phyloP scores from a whole-genome alignment of 2,329 filamentous ascomycete species.

The Paramyrothecium sp. region DNA sequence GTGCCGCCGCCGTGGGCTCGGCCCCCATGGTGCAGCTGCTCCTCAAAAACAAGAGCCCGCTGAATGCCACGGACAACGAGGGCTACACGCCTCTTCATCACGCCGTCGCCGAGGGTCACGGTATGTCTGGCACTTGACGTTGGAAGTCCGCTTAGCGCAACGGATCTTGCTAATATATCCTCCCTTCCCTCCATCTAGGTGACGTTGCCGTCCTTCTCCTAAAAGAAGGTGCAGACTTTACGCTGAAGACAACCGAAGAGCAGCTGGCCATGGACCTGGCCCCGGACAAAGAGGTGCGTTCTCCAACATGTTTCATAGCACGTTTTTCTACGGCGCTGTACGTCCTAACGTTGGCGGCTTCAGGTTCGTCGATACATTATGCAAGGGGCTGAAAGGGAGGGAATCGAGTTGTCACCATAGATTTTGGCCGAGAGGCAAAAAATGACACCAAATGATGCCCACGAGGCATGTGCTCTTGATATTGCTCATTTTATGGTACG shows the following conservation, averaged over 20 bases:
- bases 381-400: constrained; percentile 78
- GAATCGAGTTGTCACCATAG: constrained; percentile 57
- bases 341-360: constrained; percentile 14
- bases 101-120: constrained; percentile 72
- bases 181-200: constrained; percentile 36
- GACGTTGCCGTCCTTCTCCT: constrained; percentile 82
- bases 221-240: constrained; percentile 79
- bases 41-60: constrained; percentile 72
- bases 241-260: constrained; percentile 73
- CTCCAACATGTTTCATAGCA: background rate
- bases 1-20: constrained; percentile 86
- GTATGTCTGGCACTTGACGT: constrained; percentile 31
- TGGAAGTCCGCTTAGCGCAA: background rate
- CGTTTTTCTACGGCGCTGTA: constrained; percentile 5
- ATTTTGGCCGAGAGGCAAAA: constrained; percentile 12
- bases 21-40: constrained; percentile 83
- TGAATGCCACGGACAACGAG: constrained; percentile 79
- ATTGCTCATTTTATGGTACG: constrained; percentile 66
- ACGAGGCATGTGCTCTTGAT: background rate
- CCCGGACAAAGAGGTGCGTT: constrained; percentile 76
- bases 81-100: constrained; percentile 92
- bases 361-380: constrained; percentile 76
- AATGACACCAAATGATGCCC: constrained; percentile 2
- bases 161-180: background rate
- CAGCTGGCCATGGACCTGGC: constrained; percentile 75